phyloP scores from a whole-genome alignment of 495 filamentous ascomycete species.

The Aspergillus cavernicola region DNA sequence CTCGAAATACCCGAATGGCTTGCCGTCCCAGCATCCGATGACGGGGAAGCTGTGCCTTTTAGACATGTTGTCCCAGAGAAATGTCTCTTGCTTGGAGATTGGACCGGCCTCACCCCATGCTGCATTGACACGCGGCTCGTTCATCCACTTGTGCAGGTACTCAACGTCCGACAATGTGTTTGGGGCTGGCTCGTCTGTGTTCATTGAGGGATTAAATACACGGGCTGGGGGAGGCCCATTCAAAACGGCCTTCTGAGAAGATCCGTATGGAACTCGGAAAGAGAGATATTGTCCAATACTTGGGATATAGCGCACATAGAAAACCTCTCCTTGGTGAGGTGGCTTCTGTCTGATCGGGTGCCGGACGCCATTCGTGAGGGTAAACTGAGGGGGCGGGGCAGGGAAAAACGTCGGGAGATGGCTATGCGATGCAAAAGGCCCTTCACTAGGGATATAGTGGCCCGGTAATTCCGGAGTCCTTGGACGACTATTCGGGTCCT shows the following conservation, averaged over 20 bases:
- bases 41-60: slow-evolving; percentile 79
- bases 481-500: slow-evolving; percentile 10
- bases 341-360: slow-evolving; percentile 90
- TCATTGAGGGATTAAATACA: slow-evolving; percentile 25
- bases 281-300: slow-evolving; percentile 80
- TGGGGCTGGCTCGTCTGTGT: slow-evolving; percentile 23
- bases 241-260: slow-evolving; percentile 22
- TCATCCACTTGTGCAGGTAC: slow-evolving; percentile 86
- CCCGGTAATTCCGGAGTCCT: slow-evolving; percentile 16
- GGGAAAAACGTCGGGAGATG: slow-evolving; percentile 90
- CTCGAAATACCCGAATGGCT: slow-evolving; percentile 97
- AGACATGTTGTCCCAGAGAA: slow-evolving; percentile 61
- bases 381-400: slow-evolving; percentile 76
- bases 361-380: slow-evolving; percentile 69
- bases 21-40: slow-evolving; percentile 91
- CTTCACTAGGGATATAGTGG: slow-evolving; percentile 33
- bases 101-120: slow-evolving; percentile 78
- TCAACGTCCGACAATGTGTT: slow-evolving; percentile 58
- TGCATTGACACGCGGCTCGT: slow-evolving; percentile 73
- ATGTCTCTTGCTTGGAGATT: slow-evolving; percentile 57
- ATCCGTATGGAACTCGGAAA: slow-evolving; percentile 67
- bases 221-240: slow-evolving; percentile 20
- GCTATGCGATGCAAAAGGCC: slow-evolving; percentile 66
- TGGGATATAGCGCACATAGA: slow-evolving; percentile 85
- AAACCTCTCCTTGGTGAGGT: slow-evolving; percentile 78